Percentiles rank a stretch among this genome's conserved stretches.
Conservation (phyloP, 2,329 filamentous ascomycete species). For the Sporothrix luriei region DNA sequence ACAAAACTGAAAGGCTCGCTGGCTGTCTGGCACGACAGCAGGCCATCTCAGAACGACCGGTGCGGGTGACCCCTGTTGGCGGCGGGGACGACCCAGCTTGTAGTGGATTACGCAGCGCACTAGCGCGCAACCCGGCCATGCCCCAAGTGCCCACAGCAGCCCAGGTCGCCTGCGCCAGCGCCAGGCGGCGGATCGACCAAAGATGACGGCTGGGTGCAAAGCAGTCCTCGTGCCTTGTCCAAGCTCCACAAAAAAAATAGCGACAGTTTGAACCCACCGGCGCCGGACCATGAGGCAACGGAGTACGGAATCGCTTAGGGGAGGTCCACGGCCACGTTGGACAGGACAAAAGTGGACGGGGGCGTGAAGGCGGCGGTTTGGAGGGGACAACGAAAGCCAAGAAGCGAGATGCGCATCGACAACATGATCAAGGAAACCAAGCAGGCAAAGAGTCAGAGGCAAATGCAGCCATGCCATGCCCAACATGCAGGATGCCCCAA, state of each 20-base stretch:
- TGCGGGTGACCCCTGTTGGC: conserved; percentile 35
- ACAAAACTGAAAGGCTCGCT: conserved; percentile 6
- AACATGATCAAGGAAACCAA: not conserved
- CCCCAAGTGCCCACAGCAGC: conserved; percentile 4
- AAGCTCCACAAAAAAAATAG: conserved; percentile 23
- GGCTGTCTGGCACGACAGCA: conserved; percentile 18
- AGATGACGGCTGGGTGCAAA: conserved; percentile 15
- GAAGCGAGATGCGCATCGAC: not conserved
- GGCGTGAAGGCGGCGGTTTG: not conserved
- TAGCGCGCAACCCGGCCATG: conserved; percentile 30
- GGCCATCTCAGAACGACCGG: conserved; percentile 24
- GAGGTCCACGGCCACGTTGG: conserved; percentile 3
- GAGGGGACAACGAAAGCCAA: not conserved
- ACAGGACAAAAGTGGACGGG: conserved; percentile 14
- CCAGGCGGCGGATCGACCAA: conserved; percentile 31
- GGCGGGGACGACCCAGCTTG: conserved; percentile 34
- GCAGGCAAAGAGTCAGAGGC: not conserved
- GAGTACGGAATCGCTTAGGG: not conserved
- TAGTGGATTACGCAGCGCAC: conserved; percentile 35
- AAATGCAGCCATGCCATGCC: not conserved
- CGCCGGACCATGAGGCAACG: not conserved
- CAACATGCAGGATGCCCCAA: conserved; percentile 19
- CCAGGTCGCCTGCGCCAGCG: conserved; percentile 28
- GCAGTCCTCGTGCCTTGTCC: conserved; percentile 28
- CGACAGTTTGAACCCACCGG: conserved; percentile 15